phyloP scores from a whole-genome alignment of 345 rosid genomes.

The Toxicodendron radicans region DNA sequence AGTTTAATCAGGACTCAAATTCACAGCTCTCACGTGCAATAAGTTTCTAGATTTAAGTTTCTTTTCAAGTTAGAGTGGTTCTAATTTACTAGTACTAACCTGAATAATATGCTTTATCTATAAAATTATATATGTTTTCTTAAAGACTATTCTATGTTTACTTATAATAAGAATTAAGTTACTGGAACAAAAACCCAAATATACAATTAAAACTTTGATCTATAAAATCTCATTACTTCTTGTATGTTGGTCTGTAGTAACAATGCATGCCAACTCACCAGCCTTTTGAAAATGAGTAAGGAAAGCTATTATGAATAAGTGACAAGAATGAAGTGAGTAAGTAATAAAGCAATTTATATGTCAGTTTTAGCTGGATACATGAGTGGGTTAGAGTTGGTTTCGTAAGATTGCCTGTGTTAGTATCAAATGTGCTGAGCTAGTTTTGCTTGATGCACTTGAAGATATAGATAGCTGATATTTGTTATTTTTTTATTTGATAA shows the following conservation, averaged over 20 bases:
- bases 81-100: background rate
- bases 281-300: background rate
- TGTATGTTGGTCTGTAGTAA: background rate
- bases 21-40: background rate
- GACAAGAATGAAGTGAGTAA: background rate
- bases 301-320: background rate
- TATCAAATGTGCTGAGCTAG: background rate
- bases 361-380: background rate
- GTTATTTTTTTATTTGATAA: constrained; percentile 10
- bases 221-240: background rate
- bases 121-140: background rate
- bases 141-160: background rate
- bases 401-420: background rate
- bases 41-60: background rate
- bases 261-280: background rate
- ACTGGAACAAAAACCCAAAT: background rate
- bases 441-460: background rate
- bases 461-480: background rate
- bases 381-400: background rate
- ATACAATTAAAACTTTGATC: background rate
- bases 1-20: background rate
- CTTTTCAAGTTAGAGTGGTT: background rate
- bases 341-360: background rate
- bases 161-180: background rate
- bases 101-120: background rate